A percentile compares a stretch with the other conserved stretches of the same genome.
These are phyloP conservation scores for Hypholoma fasciculare DNA, from an alignment of 768 basidiomycete genomes.

Conservation along the genomic window DNA sequence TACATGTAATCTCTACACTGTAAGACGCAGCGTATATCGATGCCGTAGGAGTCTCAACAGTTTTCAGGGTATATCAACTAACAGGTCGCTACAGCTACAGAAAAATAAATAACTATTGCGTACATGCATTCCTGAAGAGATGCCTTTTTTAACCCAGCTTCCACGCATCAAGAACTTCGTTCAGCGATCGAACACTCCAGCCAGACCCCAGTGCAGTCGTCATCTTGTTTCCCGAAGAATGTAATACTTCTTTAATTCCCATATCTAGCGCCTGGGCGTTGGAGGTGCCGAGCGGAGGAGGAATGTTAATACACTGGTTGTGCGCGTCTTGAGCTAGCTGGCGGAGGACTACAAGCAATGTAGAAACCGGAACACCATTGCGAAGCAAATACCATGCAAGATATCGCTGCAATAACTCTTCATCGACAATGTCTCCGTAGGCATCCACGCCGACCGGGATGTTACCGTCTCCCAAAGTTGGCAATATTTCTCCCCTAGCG, in stretches of 20 bases:
- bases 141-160: slow-evolving; percentile 17
- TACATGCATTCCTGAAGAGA: not conserved
- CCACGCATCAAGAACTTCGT: slow-evolving; percentile 68
- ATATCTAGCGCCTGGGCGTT: slow-evolving; percentile 36
- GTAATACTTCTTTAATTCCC: slow-evolving; percentile 82
- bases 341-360: slow-evolving; percentile 60
- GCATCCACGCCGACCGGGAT: not conserved
- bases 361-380: slow-evolving; percentile 70
- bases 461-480: slow-evolving; percentile 9
- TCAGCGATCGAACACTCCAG: slow-evolving; percentile 70
- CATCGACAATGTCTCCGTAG: slow-evolving; percentile 14
- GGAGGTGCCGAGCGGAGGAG: slow-evolving; percentile 53
- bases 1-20: no score
- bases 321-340: slow-evolving; percentile 66
- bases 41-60: no score
- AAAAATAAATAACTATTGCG: not conserved
- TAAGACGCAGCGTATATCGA: no score
- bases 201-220: slow-evolving; percentile 67
- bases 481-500: slow-evolving; percentile 49
- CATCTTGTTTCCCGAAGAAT: slow-evolving; percentile 83
- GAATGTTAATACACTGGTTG: slow-evolving; percentile 47
- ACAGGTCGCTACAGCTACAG: not conserved
- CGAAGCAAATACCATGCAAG: slow-evolving; percentile 74
- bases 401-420: slow-evolving; percentile 27
- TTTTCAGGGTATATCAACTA: not conserved